Evolutionary conservation across 805 yeast genomes (phyloP).

Genomic region (Yarrowia deformans): DNA sequence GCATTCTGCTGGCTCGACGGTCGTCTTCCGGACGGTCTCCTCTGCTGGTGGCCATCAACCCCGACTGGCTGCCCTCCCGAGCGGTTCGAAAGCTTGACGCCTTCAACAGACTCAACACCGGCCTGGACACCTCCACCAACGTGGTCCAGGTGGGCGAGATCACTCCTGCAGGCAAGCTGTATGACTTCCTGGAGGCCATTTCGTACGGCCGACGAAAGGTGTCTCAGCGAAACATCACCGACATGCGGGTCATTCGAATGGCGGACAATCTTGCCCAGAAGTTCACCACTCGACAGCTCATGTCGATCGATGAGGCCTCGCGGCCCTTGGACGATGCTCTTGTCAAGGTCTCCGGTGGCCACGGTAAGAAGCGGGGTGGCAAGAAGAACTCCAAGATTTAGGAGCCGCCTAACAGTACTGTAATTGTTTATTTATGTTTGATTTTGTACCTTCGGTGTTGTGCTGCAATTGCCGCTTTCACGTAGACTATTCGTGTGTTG

Average conservation of each 20-base stretch:
- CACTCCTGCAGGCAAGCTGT: conserved; percentile 48
- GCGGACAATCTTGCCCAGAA: conserved; percentile 26
- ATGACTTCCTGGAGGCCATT: conserved; percentile 49
- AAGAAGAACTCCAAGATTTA: conserved; percentile 32
- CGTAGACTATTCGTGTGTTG: too few species aligned
- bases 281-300: conserved; percentile 30
- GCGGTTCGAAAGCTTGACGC: conserved; percentile 23
- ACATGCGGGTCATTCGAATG: conserved; percentile 37
- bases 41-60: conserved; percentile 30
- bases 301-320: conserved; percentile 36
- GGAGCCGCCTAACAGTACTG: not conserved
- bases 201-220: conserved; percentile 51
- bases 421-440: conserved; percentile 29
- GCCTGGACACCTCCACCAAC: conserved; percentile 23
- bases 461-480: not conserved
- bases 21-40: conserved; percentile 29
- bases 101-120: conserved; percentile 22
- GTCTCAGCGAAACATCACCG: conserved; percentile 34
- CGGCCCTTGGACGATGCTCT: conserved; percentile 34
- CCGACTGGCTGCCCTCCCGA: conserved; percentile 35
- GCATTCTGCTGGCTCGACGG: conserved; percentile 45
- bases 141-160: conserved; percentile 41
- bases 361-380: conserved; percentile 21
- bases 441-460: not conserved
- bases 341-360: conserved; percentile 16